Evolutionary conservation across 768 basidiomycete genomes (phyloP).

Genomic region (Mycena rosella): DNA sequence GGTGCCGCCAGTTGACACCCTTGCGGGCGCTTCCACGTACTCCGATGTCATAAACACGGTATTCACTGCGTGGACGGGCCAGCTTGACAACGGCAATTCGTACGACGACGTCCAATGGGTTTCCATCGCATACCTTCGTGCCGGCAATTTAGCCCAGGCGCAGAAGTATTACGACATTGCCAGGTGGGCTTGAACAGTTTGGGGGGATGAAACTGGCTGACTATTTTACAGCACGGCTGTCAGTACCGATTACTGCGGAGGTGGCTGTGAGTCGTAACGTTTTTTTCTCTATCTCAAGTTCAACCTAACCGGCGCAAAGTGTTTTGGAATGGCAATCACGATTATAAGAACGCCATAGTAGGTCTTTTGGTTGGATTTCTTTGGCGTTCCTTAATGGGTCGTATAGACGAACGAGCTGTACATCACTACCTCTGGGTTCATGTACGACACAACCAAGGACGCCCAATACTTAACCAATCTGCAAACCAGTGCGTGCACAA

Average conservation of each 20-base stretch:
- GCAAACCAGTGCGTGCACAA: slow-evolving; percentile 19
- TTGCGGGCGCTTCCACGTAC: slow-evolving; percentile 27
- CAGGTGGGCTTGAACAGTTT: background rate
- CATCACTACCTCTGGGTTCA: slow-evolving; percentile 32
- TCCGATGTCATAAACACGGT: slow-evolving; percentile 33
- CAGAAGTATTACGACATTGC: slow-evolving; percentile 36
- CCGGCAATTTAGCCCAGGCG: slow-evolving; percentile 29
- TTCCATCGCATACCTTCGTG: slow-evolving; percentile 32
- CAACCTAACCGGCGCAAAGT: slow-evolving; percentile 18
- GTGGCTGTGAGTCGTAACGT: slow-evolving; percentile 27
- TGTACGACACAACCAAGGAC: slow-evolving; percentile 36
- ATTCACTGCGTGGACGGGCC: slow-evolving; percentile 27
- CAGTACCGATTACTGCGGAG: slow-evolving; percentile 30
- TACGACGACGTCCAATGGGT: slow-evolving; percentile 38
- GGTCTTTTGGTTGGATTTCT: background rate
- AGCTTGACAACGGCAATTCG: slow-evolving; percentile 33
- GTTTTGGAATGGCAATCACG: slow-evolving; percentile 33
- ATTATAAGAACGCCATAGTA: slow-evolving; percentile 39
- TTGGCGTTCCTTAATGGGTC: background rate
- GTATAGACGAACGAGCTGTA: slow-evolving; percentile 37
- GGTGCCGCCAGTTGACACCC: slow-evolving; percentile 22
- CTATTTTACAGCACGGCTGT: slow-evolving; percentile 16
- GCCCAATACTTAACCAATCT: slow-evolving; percentile 26
- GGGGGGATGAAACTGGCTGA: background rate
- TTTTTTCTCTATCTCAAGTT: background rate